Evolutionary conservation across 306 rosid species (phyloP), one percentile per base, ranked within the genome.

Genomic region (Canavalia ensiformis): DNA sequence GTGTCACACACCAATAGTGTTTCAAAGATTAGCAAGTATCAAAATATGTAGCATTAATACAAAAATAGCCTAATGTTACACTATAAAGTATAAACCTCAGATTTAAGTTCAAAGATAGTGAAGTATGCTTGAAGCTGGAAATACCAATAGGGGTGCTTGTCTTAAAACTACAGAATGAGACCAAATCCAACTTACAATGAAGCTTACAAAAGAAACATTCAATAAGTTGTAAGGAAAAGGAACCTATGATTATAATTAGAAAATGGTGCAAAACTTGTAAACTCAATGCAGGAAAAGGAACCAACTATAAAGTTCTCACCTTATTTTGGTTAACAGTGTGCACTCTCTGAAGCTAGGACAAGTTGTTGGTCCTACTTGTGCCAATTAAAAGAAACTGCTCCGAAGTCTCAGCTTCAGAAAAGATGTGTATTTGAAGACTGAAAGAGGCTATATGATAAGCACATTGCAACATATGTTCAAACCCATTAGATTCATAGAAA

Each of bases 401-500:
- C 42, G 11, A 71, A 80, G 12, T 31, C 69, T 4, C 69, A 45
- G 69, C 44, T 69, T 68, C 49, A 58, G 66, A 47, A 75, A 67
- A 78, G 79, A 80, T 56, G 78, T 46, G 70, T 41, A 72, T 25
- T 10, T 37, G 74, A 77, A 85, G 54, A 44, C 34, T 42, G 76
- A 69, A 83, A 71, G 34, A 54, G 31, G 55, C 35, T 52, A 6
- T 60, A 80, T 49, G 79, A 83, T 51, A 71, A 68, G 41, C 62
- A 66, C 50, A 77, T 55, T 78, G 70, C 52, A 77, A 70, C 44
- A 42, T 11, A 52, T 45, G 70, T 62, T 83, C 72, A 68, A 84
- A 78, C 65, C 87, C 80, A 46, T 83, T 84, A 64, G 78, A 74
- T 66, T 74, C 79, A 67, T 65, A 34, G 29, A 58, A 56, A 76